These are phyloP conservation scores for Rhinocladiella mackenziei DNA, from an alignment of 2,329 filamentous ascomycete genomes.

Conservation along the genomic window DNA sequence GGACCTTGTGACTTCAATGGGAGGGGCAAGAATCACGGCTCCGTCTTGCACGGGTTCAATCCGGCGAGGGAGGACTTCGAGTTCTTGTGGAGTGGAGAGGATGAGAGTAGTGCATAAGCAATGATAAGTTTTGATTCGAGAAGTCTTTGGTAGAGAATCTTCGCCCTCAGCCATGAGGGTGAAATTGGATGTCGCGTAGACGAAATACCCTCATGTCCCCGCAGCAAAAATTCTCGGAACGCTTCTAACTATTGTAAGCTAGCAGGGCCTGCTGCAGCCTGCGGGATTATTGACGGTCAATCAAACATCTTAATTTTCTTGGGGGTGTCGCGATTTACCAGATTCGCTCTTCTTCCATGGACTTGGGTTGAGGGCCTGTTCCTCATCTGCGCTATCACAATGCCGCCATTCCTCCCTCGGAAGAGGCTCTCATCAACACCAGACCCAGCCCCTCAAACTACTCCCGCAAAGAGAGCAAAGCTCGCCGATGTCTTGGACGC, in stretches of 20 bases:
- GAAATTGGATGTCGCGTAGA: background rate
- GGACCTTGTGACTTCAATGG: constrained; percentile 25
- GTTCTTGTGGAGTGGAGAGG: constrained; percentile 54
- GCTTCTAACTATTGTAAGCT: no score
- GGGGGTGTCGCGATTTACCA: background rate
- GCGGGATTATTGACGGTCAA: no score
- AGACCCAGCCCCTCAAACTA: constrained; percentile 27
- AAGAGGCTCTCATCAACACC: constrained; percentile 39
- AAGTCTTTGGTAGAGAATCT: background rate
- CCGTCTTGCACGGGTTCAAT: constrained; percentile 48
- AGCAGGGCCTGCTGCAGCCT: no score
- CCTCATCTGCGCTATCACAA: constrained; percentile 22
- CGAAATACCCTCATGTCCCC: no score
- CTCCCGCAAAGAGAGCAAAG: constrained; percentile 30
- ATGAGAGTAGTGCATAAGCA: constrained; percentile 65
- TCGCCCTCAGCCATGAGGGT: constrained; percentile 12
- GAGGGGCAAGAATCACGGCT: constrained; percentile 56
- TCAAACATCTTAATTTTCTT: no score
- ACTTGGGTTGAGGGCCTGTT: background rate
- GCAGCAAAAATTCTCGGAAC: no score
- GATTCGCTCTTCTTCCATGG: constrained; percentile 2
- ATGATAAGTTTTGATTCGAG: constrained; percentile 44
- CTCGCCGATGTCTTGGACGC: constrained; percentile 23
- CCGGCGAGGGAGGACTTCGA: constrained; percentile 53
- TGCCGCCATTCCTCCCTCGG: constrained; percentile 47